These are phyloP conservation scores for Aureobasidium sp. DNA, from an alignment of 2,329 filamentous ascomycete species.

Conservation along the genomic window DNA sequence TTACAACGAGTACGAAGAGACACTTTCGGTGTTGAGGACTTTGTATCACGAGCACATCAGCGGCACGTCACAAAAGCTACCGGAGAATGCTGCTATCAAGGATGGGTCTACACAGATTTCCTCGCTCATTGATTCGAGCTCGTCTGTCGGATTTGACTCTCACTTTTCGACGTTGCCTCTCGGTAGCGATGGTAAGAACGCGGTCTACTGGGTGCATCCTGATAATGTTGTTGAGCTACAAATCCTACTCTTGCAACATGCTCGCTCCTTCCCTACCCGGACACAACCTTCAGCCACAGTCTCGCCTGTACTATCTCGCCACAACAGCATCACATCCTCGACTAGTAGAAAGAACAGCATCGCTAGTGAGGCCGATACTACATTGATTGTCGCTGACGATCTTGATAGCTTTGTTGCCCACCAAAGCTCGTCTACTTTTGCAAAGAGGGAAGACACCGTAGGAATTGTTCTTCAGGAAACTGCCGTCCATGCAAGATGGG, in stretches of 20 bases:
- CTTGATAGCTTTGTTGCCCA: conserved; percentile 15
- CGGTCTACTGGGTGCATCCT: conserved; percentile 48
- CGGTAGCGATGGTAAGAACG: conserved; percentile 39
- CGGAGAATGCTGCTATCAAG: conserved; percentile 17
- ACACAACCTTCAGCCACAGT: background rate
- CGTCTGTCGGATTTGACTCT: conserved; percentile 44
- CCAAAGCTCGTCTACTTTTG: conserved; percentile 16
- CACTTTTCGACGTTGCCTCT: conserved; percentile 42
- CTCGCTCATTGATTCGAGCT: conserved; percentile 31
- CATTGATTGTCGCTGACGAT: conserved; percentile 18
- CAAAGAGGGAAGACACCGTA: conserved; percentile 27
- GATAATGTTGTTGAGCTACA: conserved; percentile 50
- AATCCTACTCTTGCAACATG: conserved; percentile 45
- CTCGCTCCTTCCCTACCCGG: conserved; percentile 31
- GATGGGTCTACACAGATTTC: conserved; percentile 7
- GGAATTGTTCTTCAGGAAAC: conserved; percentile 29
- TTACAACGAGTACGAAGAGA: conserved; percentile 43
- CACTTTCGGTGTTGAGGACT: conserved; percentile 39
- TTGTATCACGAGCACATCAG: conserved; percentile 33
- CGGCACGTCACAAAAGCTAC: background rate
- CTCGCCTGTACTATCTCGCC: background rate
- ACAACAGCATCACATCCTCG: conserved; percentile 12
- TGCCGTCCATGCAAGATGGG: conserved; percentile 31
- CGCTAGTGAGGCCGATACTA: conserved; percentile 13
- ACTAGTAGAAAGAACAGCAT: background rate